Conservation (phyloP, 768 basidiomycete species). For the Boletus reticuloceps region DNA sequence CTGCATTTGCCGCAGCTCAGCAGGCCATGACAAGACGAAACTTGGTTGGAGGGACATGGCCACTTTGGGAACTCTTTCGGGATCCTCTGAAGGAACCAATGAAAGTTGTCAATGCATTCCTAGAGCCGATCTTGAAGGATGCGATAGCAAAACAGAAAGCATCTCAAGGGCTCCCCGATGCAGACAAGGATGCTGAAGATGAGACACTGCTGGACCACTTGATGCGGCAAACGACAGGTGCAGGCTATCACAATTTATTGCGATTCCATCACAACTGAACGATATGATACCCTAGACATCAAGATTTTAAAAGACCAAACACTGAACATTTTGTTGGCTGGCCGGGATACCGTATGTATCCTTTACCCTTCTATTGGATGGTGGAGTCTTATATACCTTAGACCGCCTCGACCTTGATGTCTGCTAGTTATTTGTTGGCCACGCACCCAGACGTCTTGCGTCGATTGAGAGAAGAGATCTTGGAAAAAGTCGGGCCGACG, state of each 20-base stretch:
- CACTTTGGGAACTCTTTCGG: conserved; percentile 35
- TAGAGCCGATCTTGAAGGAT: conserved; percentile 39
- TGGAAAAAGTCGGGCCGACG: conserved; percentile 34
- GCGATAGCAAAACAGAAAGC: conserved; percentile 29
- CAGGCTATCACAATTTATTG: background rate
- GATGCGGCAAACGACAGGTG: conserved; percentile 38
- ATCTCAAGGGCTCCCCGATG: background rate
- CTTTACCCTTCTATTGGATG: background rate
- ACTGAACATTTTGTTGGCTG: conserved; percentile 44
- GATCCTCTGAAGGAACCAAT: conserved; percentile 34
- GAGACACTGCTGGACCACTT: conserved; percentile 43
- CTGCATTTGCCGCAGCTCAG: conserved; percentile 37
- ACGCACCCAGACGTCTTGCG: conserved; percentile 41
- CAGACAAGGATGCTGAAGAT: conserved; percentile 21
- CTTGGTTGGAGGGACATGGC: conserved; percentile 37
- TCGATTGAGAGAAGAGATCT: conserved; percentile 43
- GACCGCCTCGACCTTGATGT: conserved; percentile 46
- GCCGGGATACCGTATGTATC: conserved; percentile 40
- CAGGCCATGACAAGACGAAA: conserved; percentile 26
- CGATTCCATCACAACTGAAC: background rate
- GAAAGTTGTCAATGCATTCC: conserved; percentile 36
- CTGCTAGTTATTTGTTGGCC: conserved; percentile 44
- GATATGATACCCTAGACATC: conserved; percentile 17
- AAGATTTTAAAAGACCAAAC: conserved; percentile 40
- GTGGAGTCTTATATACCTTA: conserved; percentile 11